Conservation (phyloP, 169 alveolate species). For the Babesia gibsoni region DNA sequence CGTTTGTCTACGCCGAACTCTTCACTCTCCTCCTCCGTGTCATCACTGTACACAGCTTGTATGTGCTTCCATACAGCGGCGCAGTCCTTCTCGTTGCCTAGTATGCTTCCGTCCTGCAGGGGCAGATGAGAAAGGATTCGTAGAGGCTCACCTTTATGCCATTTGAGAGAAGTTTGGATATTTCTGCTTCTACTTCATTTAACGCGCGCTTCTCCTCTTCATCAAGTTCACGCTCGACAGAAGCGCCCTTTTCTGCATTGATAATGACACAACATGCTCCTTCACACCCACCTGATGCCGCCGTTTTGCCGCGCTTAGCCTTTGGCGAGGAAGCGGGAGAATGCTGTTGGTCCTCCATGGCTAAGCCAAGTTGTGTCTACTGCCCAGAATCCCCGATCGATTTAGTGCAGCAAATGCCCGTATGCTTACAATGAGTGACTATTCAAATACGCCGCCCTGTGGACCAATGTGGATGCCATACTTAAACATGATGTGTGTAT, state of each 20-base stretch:
- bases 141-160: conserved; percentile 45
- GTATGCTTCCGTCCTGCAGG: conserved; percentile 55
- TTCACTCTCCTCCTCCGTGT: neutral
- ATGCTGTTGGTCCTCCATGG: neutral
- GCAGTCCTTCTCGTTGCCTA: conserved; percentile 40
- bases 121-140: neutral
- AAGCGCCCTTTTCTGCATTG: neutral
- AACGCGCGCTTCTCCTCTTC: conserved; percentile 18
- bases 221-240: neutral
- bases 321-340: neutral
- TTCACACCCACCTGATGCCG: neutral
- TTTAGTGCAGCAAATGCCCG: too few species aligned
- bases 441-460: too few species aligned
- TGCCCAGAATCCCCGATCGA: too few species aligned
- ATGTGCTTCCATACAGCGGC: conserved; percentile 36
- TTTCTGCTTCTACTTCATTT: conserved; percentile 42
- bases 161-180: conserved; percentile 47
- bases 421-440: too few species aligned
- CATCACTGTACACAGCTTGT: conserved; percentile 2
- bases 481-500: too few species aligned
- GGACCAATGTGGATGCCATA: too few species aligned
- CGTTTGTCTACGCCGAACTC: conserved; percentile 49
- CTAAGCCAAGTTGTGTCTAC: too few species aligned
- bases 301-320: neutral
- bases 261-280: neutral